A percentile compares a stretch with the other conserved stretches of the same genome.
Conservation (phyloP, 768 basidiomycete species). For the Megacollybia marginata region DNA sequence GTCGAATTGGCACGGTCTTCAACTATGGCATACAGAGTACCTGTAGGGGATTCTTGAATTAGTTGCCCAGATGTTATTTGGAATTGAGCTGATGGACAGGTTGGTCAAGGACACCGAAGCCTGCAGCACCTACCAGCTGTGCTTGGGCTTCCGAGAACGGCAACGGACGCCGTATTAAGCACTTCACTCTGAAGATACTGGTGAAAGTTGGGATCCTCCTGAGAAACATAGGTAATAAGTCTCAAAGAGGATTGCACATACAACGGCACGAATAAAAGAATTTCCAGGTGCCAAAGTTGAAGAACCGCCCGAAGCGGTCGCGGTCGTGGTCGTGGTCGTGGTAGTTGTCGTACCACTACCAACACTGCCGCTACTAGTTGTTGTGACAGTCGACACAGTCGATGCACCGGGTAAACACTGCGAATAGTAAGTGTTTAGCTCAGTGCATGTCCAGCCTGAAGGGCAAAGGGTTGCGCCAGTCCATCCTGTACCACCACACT, state of each 20-base stretch:
- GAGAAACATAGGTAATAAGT: neutral
- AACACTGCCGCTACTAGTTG: conserved; percentile 5
- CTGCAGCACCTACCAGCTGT: conserved; percentile 35
- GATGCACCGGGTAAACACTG: conserved; percentile 45
- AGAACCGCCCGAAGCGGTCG: conserved; percentile 24
- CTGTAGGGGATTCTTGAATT: conserved; percentile 38
- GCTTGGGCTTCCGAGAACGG: conserved; percentile 44
- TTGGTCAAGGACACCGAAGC: conserved; percentile 43
- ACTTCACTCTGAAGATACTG: conserved; percentile 51
- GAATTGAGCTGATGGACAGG: conserved; percentile 52
- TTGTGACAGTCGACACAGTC: conserved; percentile 13
- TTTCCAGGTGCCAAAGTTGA: conserved; percentile 41
- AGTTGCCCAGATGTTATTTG: conserved; percentile 49
- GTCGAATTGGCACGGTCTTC: conserved; percentile 36
- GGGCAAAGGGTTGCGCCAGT: conserved; percentile 43
- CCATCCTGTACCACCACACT: conserved; percentile 52
- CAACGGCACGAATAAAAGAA: conserved; percentile 53
- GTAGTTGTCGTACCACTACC: conserved; percentile 9
- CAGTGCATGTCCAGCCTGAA: conserved; percentile 37
- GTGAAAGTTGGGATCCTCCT: conserved; percentile 56
- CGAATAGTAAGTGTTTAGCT: conserved; percentile 40
- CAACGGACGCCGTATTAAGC: conserved; percentile 24
- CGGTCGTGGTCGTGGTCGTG: conserved; percentile 12
- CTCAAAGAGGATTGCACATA: conserved; percentile 18
- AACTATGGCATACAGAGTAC: conserved; percentile 42